Base-by-base conservation (phyloP, 192 early-diverging fungal species). In the Backusella tuberculispora region DNA sequence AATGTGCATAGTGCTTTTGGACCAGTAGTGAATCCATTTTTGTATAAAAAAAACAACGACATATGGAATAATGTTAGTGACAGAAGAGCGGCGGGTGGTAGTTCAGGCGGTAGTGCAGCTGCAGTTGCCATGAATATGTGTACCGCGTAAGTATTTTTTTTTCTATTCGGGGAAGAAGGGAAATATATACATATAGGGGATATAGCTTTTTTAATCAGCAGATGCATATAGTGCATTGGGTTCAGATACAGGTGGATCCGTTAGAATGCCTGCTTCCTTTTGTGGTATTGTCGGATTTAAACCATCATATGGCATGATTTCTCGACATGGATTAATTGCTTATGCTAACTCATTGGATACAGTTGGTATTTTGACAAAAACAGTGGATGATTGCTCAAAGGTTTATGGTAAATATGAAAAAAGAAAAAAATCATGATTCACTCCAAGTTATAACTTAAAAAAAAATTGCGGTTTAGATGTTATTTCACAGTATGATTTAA, bases 221-320 rank as follows among this genome's bases (percentile, higher is more conserved):
- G 19, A 38, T 15, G 17, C 3, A 13, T 9, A 63, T 76, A 94
- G 92, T 14, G 94, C 95, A 0, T 70, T 98, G 43, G 97, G 97
- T 3, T 97, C 95, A 2, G 97, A 98, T 69, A 98, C 97, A 1
- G 97, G 97, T 66, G 97, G 97, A 14, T 97, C 95, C 4, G 93
- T 98, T n/a, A 82, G 97, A 26, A 82, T 96, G 15, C 97, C 97
- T 6, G 97, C 96, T 4, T 89, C 97, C 4, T 98, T 95, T 82
- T 97, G 96, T 78, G 97, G 97, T 9, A 85, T 97, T 6, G 87
- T 95, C 21, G 97, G 97, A 6, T 96, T 95, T 74, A 98, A 98
- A 78, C 97, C 97, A 14, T 91, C 91, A 0, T 98, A 97, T 76
- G 97, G 97, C 0, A 87, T 88, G 45, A 83, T 92, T 63, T 97